These are phyloP conservation scores for Austroboletus festivus DNA, from an alignment of 768 basidiomycete species.

Conservation along the genomic window DNA sequence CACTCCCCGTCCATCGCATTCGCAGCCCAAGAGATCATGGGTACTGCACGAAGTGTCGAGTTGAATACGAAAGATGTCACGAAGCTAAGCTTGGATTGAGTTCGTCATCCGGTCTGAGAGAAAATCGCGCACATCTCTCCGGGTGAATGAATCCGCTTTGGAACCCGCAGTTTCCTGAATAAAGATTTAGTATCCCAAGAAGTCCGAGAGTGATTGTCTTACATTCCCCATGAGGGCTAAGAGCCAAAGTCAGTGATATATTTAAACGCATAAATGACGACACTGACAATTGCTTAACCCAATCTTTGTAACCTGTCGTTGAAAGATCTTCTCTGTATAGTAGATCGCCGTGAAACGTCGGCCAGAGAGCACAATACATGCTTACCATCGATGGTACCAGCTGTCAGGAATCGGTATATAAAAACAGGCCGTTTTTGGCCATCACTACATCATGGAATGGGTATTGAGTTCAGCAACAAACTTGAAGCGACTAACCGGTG, in stretches of 20 bases:
- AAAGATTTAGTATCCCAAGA: constrained; percentile 8
- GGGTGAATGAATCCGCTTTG: constrained; percentile 82
- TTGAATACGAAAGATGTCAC: constrained; percentile 90
- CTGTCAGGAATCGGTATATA: constrained; percentile 83
- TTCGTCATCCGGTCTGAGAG: background rate
- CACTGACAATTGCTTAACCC: constrained; percentile 81
- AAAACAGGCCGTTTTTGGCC: constrained; percentile 91
- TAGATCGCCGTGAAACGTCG: constrained; percentile 3
- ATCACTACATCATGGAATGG: constrained; percentile 52
- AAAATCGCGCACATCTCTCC: constrained; percentile 65
- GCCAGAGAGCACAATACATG: background rate
- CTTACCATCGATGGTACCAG: constrained; percentile 87
- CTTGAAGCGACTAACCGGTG: constrained; percentile 57
- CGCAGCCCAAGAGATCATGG: constrained; percentile 86
- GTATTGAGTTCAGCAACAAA: background rate
- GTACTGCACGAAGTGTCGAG: constrained; percentile 80
- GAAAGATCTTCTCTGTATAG: constrained; percentile 78
- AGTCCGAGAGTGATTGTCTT: constrained; percentile 8
- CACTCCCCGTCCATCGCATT: constrained; percentile 43
- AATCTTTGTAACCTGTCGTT: constrained; percentile 91
- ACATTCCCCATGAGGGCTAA: constrained; percentile 74
- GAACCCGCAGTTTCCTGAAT: constrained; percentile 45
- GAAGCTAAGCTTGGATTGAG: constrained; percentile 50
- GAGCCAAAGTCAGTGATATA: constrained; percentile 10
- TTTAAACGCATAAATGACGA: constrained; percentile 4